A percentile compares a stretch with the other conserved stretches of the same genome.
Evolutionary conservation across 306 rosid species (phyloP).

Genomic region (Trifolium pratense): DNA sequence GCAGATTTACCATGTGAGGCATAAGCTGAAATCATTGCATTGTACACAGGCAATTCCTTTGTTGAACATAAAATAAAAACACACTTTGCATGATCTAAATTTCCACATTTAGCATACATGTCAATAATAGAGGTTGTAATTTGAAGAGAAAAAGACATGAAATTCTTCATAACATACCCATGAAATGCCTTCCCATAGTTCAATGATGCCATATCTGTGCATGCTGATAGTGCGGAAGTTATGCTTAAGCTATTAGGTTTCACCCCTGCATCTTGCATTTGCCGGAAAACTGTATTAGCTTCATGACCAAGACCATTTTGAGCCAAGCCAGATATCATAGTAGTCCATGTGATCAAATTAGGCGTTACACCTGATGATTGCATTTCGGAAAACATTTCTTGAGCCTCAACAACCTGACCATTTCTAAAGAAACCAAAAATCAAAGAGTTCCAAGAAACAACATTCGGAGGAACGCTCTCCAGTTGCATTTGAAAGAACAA

Average conservation of each 20-base stretch:
- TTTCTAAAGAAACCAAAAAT: constrained; percentile 69
- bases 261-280: constrained; percentile 71
- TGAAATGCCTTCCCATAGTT: constrained; percentile 74
- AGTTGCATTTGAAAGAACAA: constrained; percentile 81
- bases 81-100: constrained; percentile 52
- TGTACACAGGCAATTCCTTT: constrained; percentile 63
- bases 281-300: constrained; percentile 57
- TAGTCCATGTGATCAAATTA: constrained; percentile 78
- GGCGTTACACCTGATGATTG: constrained; percentile 53
- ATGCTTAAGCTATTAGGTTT: constrained; percentile 63
- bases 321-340: constrained; percentile 71
- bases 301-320: constrained; percentile 59
- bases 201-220: constrained; percentile 58
- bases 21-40: constrained; percentile 76
- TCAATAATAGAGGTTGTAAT: constrained; percentile 66
- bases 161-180: constrained; percentile 64
- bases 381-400: constrained; percentile 75
- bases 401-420: constrained; percentile 70
- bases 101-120: constrained; percentile 90
- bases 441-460: constrained; percentile 80
- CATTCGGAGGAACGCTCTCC: constrained; percentile 69
- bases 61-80: constrained; percentile 53
- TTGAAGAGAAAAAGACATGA: constrained; percentile 43
- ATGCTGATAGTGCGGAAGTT: constrained; percentile 59
- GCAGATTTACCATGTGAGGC: constrained; percentile 76